Conservation (phyloP, 192 early-diverging fungal species). For the Coemansia sp. region DNA sequence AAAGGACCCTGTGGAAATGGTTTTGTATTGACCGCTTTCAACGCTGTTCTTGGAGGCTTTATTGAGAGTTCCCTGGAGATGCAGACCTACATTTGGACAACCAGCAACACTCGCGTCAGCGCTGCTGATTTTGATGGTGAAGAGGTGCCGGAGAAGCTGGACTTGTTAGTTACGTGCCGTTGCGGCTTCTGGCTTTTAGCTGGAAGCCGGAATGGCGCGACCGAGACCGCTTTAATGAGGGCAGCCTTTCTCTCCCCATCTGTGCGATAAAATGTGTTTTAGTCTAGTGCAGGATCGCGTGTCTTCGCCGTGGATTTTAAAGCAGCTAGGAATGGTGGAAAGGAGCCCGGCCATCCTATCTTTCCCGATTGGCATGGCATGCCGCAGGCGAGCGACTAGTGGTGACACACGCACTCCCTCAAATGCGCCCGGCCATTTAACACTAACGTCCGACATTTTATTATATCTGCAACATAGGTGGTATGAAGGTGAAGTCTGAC, state of each 20-base stretch:
- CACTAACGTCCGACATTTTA: background rate
- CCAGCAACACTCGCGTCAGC: conserved; percentile 3
- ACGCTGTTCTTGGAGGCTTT: conserved; percentile 4
- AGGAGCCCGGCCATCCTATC: background rate
- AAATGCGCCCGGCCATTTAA: conserved; percentile 24
- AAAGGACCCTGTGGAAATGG: background rate
- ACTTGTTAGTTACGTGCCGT: conserved; percentile 6
- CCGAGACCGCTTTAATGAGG: background rate
- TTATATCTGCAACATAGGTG: conserved; percentile 68
- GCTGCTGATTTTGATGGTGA: background rate
- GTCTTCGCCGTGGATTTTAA: conserved; percentile 49
- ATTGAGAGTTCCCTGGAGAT: conserved; percentile 53
- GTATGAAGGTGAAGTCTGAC: conserved; percentile 99
- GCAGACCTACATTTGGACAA: conserved; percentile 34
- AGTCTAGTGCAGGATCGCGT: conserved; percentile 11
- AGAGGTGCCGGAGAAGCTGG: background rate
- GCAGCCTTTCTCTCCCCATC: background rate
- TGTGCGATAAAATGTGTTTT: background rate
- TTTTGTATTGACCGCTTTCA: background rate
- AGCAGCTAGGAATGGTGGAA: conserved; percentile 13
- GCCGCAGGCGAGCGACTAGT: conserved; percentile 55
- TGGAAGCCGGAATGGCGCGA: background rate
- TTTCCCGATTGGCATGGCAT: conserved; percentile 7
- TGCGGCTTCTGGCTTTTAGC: background rate
- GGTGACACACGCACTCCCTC: conserved; percentile 70